Evolutionary conservation across 345 rosid species (phyloP).

Genomic region (Eucalyptus erythrocorys): DNA sequence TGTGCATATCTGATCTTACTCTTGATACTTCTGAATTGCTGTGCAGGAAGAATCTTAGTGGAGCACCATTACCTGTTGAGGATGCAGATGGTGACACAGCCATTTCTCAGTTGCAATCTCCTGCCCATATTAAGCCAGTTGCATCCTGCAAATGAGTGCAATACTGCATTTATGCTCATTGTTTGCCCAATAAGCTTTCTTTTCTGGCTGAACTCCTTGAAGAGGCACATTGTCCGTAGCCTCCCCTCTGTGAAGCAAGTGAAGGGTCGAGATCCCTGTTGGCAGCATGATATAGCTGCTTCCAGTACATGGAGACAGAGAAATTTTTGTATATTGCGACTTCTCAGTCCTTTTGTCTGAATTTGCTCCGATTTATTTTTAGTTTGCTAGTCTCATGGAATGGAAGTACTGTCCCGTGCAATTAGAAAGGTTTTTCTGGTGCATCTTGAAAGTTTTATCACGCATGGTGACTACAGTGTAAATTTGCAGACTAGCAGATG

Average conservation of each 20-base stretch:
- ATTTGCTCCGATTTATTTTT: not conserved
- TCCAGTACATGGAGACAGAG: not conserved
- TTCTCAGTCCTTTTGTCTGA: not conserved
- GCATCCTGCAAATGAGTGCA: conserved; percentile 22
- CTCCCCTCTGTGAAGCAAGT: not conserved
- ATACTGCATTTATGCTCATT: not conserved
- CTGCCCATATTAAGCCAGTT: conserved; percentile 35
- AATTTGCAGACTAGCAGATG: not conserved
- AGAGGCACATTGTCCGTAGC: not conserved
- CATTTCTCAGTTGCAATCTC: conserved; percentile 27
- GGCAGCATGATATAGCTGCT: not conserved
- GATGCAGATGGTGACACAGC: conserved; percentile 51
- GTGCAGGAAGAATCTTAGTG: conserved; percentile 30
- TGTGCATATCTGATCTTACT: not conserved
- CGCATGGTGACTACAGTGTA: not conserved
- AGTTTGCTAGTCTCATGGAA: not conserved
- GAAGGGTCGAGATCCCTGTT: not conserved
- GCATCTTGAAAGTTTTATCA: not conserved
- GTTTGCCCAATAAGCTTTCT: not conserved
- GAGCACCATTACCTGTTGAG: conserved; percentile 21
- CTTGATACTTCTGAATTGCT: not conserved
- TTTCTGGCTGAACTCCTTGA: not conserved
- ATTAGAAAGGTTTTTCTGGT: not conserved
- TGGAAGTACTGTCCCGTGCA: not conserved
- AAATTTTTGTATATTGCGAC: not conserved